Base-by-base conservation (phyloP, 345 rosid species). In the Carallia brachiata region DNA sequence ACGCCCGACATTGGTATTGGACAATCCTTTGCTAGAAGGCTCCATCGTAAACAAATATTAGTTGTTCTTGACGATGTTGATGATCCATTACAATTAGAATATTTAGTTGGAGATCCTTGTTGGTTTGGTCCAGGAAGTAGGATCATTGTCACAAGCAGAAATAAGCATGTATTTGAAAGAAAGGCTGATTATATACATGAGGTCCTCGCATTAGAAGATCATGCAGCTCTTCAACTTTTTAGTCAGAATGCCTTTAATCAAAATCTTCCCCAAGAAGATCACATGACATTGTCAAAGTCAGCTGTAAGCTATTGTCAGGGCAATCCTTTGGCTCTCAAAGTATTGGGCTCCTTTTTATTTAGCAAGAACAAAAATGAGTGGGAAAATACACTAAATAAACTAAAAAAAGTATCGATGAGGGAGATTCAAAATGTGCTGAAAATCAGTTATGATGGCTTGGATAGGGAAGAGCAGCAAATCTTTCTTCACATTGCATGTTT, bases 21-120 rank as follows among this genome's bases (percentile, higher is more conserved):
- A 3, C 6, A 3, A 16, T 16, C 6, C 16, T 52, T 15, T 0
- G 16, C 16, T n/a, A 52, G 2, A 52, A 52, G 19, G 6, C 57
- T 69, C 2, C 7, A 44, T 9, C 27, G 16, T 47, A 69, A 32
- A 34, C 48, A 48, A 10, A 36, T 69, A 23, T 62, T 69, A 12
- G 19, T 69, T 9, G 30, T 60, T 60, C 65, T 69, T 7, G 65
- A 69, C n/a, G 73, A 69, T 50, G 57, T 69, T 23, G 47, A 61
- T 48, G 18, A 59, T n/a, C 15, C 5, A 1, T 4, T 0, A 3
- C 66, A 69, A 6, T 27, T 69, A 30, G 54, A 58, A 48, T 17
- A 7, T 0, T 48, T 69, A 30, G 17, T 52, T 7, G 59, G 37
- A 6, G 5, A 60, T 13, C 63, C 19, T 0, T n/a, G 37, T 28